Conservation (phyloP, 2,329 filamentous ascomycete genomes). For the Juglanconis oblonga region DNA sequence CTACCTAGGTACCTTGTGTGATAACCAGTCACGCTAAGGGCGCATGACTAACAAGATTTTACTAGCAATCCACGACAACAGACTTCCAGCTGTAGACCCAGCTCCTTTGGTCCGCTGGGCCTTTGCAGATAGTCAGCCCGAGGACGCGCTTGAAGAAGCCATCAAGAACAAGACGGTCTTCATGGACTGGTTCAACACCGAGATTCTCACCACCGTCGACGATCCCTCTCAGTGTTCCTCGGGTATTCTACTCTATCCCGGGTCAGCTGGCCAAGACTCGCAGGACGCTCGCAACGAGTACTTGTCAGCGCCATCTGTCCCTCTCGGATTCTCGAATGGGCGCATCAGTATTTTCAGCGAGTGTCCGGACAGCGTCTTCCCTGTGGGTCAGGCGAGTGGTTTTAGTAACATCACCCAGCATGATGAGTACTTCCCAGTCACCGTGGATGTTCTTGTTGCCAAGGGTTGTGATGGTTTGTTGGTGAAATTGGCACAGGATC, state of each 20-base stretch:
- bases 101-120: constrained; percentile 33
- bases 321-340: constrained; percentile 41
- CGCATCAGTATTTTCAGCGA: constrained; percentile 34
- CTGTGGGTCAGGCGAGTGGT: constrained; percentile 37
- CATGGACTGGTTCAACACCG: constrained; percentile 42
- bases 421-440: constrained; percentile 52
- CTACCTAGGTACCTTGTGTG: not conserved
- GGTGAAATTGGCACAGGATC: constrained; percentile 48
- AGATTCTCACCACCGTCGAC: constrained; percentile 38
- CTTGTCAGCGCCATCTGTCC: constrained; percentile 38
- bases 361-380: constrained; percentile 39
- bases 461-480: constrained; percentile 61
- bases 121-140: constrained; percentile 30
- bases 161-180: constrained; percentile 49
- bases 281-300: constrained; percentile 33
- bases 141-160: constrained; percentile 33
- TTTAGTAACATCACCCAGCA: constrained; percentile 40
- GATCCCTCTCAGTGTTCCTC: constrained; percentile 43
- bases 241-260: constrained; percentile 43
- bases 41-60: not conserved
- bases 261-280: constrained; percentile 27
- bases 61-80: constrained; percentile 29
- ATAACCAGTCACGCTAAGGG: not conserved
- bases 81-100: constrained; percentile 36
- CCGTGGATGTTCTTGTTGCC: constrained; percentile 54